phyloP scores from a whole-genome alignment of 768 basidiomycete genomes.

The Lepiota venenata region DNA sequence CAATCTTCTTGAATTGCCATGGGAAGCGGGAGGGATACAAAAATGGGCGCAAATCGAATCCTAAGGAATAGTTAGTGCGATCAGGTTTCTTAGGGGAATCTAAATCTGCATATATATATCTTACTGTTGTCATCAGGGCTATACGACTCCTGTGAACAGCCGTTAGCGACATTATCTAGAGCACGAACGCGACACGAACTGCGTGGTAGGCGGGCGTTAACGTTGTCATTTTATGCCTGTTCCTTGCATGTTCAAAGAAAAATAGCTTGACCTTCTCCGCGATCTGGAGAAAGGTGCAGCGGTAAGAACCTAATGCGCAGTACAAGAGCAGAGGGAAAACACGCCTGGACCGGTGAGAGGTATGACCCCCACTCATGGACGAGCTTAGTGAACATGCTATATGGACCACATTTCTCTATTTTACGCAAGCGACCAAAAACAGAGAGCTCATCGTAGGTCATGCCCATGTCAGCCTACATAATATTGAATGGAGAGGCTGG shows the following conservation, averaged over 20 bases:
- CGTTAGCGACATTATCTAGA: constrained; percentile 1
- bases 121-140: constrained; percentile 94
- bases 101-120: constrained; percentile 20
- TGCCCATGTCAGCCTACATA: constrained; percentile 93
- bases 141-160: constrained; percentile 76
- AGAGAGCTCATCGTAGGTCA: constrained; percentile 97
- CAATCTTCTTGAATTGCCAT: constrained; percentile 97
- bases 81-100: constrained; percentile 10
- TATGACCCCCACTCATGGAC: constrained; percentile 89
- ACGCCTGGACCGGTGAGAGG: constrained; percentile 79
- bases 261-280: constrained; percentile 97
- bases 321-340: neutral
- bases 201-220: constrained; percentile 93
- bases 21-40: constrained; percentile 93
- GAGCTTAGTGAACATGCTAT: constrained; percentile 95
- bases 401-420: constrained; percentile 96
- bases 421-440: constrained; percentile 92
- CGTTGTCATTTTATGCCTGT: constrained; percentile 98
- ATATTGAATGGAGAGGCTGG: constrained; percentile 5
- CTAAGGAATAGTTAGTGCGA: constrained; percentile 32
- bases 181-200: constrained; percentile 41
- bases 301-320: neutral
- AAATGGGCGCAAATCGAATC: constrained; percentile 95
- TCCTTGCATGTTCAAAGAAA: constrained; percentile 95
- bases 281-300: constrained; percentile 48